Base-by-base conservation (phyloP, 1,139 yeast species). In the Blastobotrys ciferrii region DNA sequence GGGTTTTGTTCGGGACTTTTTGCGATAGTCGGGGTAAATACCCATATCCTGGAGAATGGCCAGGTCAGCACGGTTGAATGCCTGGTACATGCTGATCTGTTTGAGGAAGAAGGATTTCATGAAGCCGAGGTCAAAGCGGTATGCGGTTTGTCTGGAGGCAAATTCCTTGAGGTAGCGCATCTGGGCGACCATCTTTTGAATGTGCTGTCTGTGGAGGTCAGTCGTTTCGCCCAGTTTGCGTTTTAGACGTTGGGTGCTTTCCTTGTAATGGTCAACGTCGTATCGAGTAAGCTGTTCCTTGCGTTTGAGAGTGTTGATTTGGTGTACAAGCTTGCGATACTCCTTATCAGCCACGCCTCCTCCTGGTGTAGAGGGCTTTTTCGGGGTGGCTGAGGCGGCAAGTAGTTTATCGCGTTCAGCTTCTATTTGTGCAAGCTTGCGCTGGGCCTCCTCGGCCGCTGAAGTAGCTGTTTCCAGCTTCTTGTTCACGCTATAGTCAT, bases 91-190 rank as follows among this genome's bases (percentile, higher is more conserved):
- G 48, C 71, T 72, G 40, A 81, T 71, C 18, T 81, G 73, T 42
- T 70, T 63, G 46, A 73, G 64, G 51, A 78, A 71, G 58, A 74
- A 81, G 12, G 69, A 61, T 55, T 80, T 77, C 73, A 80, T 73
- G 56, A 77, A 70, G 52, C 69, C 72, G 53, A 81, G 71, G 58
- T 82, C 87, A 36, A 69, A 65, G 49, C 76, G 66, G 58, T 68
- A 65, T 50, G 56, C 52, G 53, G 66, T 32, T 46, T 61, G 62
- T 11, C 60, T 72, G 39, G 51, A 67, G 9, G 52, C 49, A 25
- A 52, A 51, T 18, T 51, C 53, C 41, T 53, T 53, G 39, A 61
- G 53, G 42, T 56, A 54, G 42, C 52, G 53, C 46, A 58, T 49
- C 25, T 60, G 62, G 7, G 49, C 51, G 2, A 52, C 49, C 40